A percentile compares a stretch with the other conserved stretches of the same genome.
Conservation (phyloP, 331 rosid genomes). For the Saraca asoca region DNA sequence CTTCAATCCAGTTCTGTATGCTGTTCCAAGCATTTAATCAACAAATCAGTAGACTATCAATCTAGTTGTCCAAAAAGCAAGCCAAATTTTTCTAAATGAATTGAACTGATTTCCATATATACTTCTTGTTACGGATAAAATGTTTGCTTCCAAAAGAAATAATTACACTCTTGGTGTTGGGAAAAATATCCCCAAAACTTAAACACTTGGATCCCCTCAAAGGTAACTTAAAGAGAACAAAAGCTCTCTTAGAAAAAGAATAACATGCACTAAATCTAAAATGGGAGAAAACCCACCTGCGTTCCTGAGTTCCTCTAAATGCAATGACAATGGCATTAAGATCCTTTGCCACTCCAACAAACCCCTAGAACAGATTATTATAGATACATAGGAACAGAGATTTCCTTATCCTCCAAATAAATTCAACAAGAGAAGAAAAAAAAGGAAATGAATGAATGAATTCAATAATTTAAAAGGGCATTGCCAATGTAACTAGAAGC, state of each 20-base stretch:
- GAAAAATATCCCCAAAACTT: no score
- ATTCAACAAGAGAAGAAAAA: slow-evolving; percentile 4
- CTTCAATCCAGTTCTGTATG: slow-evolving; percentile 94
- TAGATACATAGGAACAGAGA: slow-evolving; percentile 32
- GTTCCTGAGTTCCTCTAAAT: slow-evolving; percentile 75
- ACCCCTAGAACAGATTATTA: slow-evolving; percentile 55
- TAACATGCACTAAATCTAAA: not conserved
- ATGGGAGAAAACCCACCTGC: slow-evolving; percentile 15
- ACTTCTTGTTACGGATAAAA: not conserved
- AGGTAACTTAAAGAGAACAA: not conserved
- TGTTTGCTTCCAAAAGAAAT: not conserved
- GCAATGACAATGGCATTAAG: slow-evolving; percentile 41
- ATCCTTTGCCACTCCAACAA: slow-evolving; percentile 79
- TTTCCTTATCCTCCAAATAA: slow-evolving; percentile 13
- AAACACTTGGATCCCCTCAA: not conserved
- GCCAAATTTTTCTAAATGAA: slow-evolving; percentile 15
- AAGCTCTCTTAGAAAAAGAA: not conserved
- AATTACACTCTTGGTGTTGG: not conserved
- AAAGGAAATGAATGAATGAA: not conserved
- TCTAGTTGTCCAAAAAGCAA: slow-evolving; percentile 12
- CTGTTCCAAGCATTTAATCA: slow-evolving; percentile 46
- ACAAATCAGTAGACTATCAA: slow-evolving; percentile 32
- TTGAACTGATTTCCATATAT: slow-evolving; percentile 14
- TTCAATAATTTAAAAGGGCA: slow-evolving; percentile 22
- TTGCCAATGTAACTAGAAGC: slow-evolving; percentile 24